A percentile compares a stretch with the other conserved stretches of the same genome.
These are phyloP conservation scores for Curvularia sp. DNA, from an alignment of 2,329 filamentous ascomycete genomes.

Conservation along the genomic window DNA sequence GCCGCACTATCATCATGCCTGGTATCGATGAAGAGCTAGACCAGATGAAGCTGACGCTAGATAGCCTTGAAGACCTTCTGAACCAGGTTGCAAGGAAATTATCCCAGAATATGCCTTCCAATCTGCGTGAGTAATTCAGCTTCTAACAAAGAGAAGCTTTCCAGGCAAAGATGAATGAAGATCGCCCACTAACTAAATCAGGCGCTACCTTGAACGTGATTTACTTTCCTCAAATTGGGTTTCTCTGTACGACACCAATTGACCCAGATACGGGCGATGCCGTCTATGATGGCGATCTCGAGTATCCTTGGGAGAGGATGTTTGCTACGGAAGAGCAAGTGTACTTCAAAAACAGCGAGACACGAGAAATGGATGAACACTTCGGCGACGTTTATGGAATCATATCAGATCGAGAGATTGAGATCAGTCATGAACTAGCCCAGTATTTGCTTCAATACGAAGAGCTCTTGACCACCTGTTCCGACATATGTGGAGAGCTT, in stretches of 20 bases:
- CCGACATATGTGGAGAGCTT: conserved; percentile 83
- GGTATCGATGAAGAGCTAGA: conserved; percentile 80
- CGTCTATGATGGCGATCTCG: conserved; percentile 66
- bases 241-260: conserved; percentile 76
- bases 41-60: conserved; percentile 75
- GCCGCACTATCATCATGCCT: conserved; percentile 73
- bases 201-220: conserved; percentile 72
- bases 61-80: conserved; percentile 77
- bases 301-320: conserved; percentile 75
- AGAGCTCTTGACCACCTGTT: conserved; percentile 69
- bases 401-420: conserved; percentile 91
- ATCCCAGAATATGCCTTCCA: conserved; percentile 66
- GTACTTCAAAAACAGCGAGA: conserved; percentile 87
- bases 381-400: conserved; percentile 85
- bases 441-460: conserved; percentile 74
- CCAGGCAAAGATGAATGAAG: no score
- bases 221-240: conserved; percentile 91
- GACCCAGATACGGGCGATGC: conserved; percentile 65
- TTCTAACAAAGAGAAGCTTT: not conserved
- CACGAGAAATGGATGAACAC: conserved; percentile 79
- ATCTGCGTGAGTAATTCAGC: conserved; percentile 49
- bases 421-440: conserved; percentile 80
- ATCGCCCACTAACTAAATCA: not conserved
- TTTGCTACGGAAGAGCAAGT: conserved; percentile 74
- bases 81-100: conserved; percentile 71